A percentile compares a stretch with the other conserved stretches of the same genome.
Evolutionary conservation across 2,329 filamentous ascomycete genomes (phyloP).

Genomic region (Biscogniauxia marginata): DNA sequence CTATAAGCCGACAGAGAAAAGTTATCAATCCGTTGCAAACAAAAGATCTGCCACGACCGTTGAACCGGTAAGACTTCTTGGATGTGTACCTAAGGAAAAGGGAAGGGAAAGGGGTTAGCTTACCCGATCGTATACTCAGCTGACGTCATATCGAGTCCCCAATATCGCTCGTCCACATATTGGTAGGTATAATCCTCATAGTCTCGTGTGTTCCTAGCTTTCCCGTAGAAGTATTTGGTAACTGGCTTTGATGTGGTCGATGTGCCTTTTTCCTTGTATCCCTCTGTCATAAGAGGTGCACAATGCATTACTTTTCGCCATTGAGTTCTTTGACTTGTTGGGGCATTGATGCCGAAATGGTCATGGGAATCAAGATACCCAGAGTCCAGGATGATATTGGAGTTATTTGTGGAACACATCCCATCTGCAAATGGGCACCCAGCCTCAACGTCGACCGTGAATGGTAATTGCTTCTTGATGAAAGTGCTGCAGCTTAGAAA

Average conservation of each 20-base stretch:
- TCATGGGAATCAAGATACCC: conserved; percentile 8
- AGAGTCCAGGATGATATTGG: conserved; percentile 10
- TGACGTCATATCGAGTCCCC: too few species aligned
- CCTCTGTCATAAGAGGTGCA: conserved; percentile 10
- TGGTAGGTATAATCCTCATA: too few species aligned
- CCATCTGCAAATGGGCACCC: conserved; percentile 5
- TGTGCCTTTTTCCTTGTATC: conserved; percentile 7
- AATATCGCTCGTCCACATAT: too few species aligned
- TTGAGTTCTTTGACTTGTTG: background rate
- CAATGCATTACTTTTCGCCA: conserved; percentile 10
- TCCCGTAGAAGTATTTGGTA: conserved; percentile 14
- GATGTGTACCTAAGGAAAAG: too few species aligned
- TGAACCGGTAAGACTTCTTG: too few species aligned
- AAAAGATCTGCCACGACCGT: too few species aligned
- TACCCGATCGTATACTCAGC: too few species aligned
- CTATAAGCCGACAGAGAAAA: too few species aligned
- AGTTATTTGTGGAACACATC: conserved; percentile 2
- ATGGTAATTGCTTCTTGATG: background rate
- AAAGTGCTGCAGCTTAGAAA: conserved; percentile 4
- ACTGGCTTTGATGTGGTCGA: background rate
- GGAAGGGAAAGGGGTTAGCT: too few species aligned
- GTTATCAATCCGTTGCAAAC: too few species aligned
- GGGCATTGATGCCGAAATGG: conserved; percentile 9
- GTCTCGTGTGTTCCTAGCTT: background rate
- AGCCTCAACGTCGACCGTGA: background rate